Evolutionary conservation across 257 asterid species (phyloP).

Genomic region (Scutellaria barbata): DNA sequence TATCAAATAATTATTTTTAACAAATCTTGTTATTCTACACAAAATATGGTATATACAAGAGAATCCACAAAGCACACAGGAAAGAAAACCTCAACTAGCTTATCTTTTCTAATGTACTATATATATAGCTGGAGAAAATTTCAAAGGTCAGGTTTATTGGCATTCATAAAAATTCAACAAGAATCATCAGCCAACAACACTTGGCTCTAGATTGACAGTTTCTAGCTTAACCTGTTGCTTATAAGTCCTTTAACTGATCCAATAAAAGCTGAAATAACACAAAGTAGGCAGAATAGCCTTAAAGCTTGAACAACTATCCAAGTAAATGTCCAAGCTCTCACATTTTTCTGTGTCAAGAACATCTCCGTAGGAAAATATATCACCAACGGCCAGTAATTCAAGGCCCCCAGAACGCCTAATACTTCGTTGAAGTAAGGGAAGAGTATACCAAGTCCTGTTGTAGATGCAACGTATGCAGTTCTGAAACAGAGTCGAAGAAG

Average conservation of each 20-base stretch:
- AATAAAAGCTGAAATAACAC: slow-evolving; percentile 52
- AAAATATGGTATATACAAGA: too few species aligned
- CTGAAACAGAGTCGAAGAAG: slow-evolving; percentile 65
- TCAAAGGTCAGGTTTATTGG: slow-evolving; percentile 21
- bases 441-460: slow-evolving; percentile 52
- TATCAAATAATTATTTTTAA: too few species aligned
- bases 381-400: slow-evolving; percentile 70
- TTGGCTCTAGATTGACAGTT: background rate
- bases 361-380: slow-evolving; percentile 73
- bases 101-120: too few species aligned
- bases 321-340: slow-evolving; percentile 57
- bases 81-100: too few species aligned
- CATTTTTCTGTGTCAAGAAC: slow-evolving; percentile 62
- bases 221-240: slow-evolving; percentile 48
- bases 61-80: too few species aligned
- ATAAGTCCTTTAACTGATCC: slow-evolving; percentile 69
- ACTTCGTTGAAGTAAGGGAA: slow-evolving; percentile 78
- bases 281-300: slow-evolving; percentile 49
- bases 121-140: background rate
- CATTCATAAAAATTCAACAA: background rate
- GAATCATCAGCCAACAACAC: background rate
- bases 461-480: slow-evolving; percentile 60
- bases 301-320: slow-evolving; percentile 63
- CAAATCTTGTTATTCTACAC: too few species aligned
- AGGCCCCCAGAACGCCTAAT: slow-evolving; percentile 66